Base-by-base conservation (phyloP, 805 yeast genomes). In the Myxozyma mucilagina region DNA sequence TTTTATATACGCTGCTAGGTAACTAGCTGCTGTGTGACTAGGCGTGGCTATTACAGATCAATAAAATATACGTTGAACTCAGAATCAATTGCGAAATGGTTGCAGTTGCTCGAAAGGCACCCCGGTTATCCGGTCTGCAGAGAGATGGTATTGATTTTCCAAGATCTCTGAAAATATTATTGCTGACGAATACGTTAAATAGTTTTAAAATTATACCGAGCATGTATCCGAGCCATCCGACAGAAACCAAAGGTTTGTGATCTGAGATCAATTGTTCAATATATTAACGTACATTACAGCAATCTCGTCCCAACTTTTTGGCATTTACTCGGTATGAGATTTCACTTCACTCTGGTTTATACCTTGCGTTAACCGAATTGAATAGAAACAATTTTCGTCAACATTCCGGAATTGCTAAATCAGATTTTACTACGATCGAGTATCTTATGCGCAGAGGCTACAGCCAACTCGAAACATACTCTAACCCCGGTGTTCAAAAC, bases 351-450 rank as follows among this genome's bases (percentile, higher is more conserved):
- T 8, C 49, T 3, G 10, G 49, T 10, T 18, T 45, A 4, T 11
- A 14, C 5, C 3, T 16, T 29, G n/a, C 14, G 32, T 8, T 34
- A 5, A 16, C 8, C 18, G 18, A 18, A 3, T 14, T 42, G 2
- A 24, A 24, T 24, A 59, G 66, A 54, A 67, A 67, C n/a, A 93
- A 90, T 70, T 93, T 92, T 72, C 75, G 70, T 14, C 84, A 84
- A 67, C 78, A 85, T 71, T 75, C 78, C 53, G 55, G 57, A 16
- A 74, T 92, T 10, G 84, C 87, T 41, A 86, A 87, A 72, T 87
- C 89, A 67, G 96, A 90, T 66, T 92, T 92, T 72, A 80, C 87
- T 47, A 87, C 96, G 0, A 84, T 92, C 47, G 98, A 92, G 72
- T 91, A 92, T 74, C 78, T 93, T 42, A 73, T 92, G 44, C 78